Conservation (phyloP, 768 basidiomycete species). For the Lactifluus rugatus region DNA sequence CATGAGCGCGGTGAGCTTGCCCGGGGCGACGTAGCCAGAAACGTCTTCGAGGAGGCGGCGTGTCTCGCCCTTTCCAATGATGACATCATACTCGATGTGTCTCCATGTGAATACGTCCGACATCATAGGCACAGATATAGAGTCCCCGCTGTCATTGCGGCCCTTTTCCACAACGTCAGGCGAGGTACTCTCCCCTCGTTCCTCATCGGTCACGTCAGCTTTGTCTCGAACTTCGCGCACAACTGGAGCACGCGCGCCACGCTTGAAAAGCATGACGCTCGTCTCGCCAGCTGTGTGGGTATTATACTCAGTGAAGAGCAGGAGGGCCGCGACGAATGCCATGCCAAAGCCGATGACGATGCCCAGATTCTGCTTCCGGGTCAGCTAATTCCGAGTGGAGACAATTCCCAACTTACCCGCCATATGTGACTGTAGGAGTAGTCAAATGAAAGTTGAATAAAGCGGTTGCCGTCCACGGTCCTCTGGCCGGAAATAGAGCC, state of each 20-base stretch:
- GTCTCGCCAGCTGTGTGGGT: slow-evolving; percentile 29
- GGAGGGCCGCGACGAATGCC: slow-evolving; percentile 45
- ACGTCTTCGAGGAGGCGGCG: slow-evolving; percentile 57
- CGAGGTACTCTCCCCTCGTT: slow-evolving; percentile 10
- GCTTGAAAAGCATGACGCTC: slow-evolving; percentile 56
- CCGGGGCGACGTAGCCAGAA: slow-evolving; percentile 73
- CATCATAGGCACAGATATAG: slow-evolving; percentile 22
- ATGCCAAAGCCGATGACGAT: slow-evolving; percentile 57
- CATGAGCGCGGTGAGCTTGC: slow-evolving; percentile 72
- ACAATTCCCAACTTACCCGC: slow-evolving; percentile 28
- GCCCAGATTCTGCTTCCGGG: slow-evolving; percentile 46
- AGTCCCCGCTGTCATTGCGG: slow-evolving; percentile 1
- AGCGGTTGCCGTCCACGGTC: slow-evolving; percentile 53
- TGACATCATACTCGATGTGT: slow-evolving; percentile 56
- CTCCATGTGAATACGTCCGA: slow-evolving; percentile 75
- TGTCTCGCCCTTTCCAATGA: slow-evolving; percentile 35
- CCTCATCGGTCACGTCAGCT: slow-evolving; percentile 24
- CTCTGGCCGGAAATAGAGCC: slow-evolving; percentile 53
- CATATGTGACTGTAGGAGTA: slow-evolving; percentile 40
- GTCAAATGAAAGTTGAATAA: slow-evolving; percentile 36
- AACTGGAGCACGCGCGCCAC: slow-evolving; percentile 32
- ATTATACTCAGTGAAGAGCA: slow-evolving; percentile 51
- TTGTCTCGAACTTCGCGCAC: slow-evolving; percentile 15
- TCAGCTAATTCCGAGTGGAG: neutral
- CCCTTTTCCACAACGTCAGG: neutral